Percentiles rank a stretch among this genome's conserved stretches.
Conservation (phyloP, 768 basidiomycete genomes). For the Mycena indigotica region DNA sequence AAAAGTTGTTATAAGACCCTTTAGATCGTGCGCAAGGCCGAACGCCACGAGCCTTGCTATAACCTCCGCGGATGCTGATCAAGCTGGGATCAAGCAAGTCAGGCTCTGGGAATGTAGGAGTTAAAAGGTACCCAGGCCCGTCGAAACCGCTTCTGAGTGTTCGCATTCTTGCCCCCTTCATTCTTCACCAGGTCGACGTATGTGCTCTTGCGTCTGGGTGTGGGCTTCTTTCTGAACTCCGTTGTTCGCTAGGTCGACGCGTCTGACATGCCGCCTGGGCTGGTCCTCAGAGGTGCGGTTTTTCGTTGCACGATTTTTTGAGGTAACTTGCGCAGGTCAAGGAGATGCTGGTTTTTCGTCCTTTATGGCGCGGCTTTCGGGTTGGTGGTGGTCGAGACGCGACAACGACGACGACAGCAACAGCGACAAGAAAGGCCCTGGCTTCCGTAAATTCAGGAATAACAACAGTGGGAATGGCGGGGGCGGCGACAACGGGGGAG, state of each 20-base stretch:
- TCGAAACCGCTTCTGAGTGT: not conserved
- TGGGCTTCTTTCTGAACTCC: too few relatives aligned
- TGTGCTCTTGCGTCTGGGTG: constrained; percentile 17
- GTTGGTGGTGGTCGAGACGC: not conserved
- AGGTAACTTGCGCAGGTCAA: not conserved
- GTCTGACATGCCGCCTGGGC: constrained; percentile 19
- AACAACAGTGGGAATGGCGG: not conserved
- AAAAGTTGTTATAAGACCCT: too few relatives aligned
- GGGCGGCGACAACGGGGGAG: not conserved
- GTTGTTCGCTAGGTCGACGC: constrained; percentile 13
- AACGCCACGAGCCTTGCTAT: too few relatives aligned
- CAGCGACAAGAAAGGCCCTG: not conserved
- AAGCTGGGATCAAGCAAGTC: too few relatives aligned
- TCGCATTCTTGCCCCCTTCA: constrained; percentile 3
- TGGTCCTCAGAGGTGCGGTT: constrained; percentile 16
- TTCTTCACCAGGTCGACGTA: constrained; percentile 16
- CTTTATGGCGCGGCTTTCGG: not conserved
- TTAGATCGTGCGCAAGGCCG: too few relatives aligned
- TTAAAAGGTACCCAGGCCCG: constrained; percentile 7
- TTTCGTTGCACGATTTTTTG: not conserved
- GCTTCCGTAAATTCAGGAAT: too few relatives aligned
- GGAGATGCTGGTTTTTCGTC: not conserved
- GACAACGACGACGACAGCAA: not conserved
- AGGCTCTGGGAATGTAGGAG: not conserved
- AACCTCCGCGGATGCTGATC: not conserved